Base-by-base conservation (phyloP, 768 basidiomycete species). In the Lyophyllum shimeji region DNA sequence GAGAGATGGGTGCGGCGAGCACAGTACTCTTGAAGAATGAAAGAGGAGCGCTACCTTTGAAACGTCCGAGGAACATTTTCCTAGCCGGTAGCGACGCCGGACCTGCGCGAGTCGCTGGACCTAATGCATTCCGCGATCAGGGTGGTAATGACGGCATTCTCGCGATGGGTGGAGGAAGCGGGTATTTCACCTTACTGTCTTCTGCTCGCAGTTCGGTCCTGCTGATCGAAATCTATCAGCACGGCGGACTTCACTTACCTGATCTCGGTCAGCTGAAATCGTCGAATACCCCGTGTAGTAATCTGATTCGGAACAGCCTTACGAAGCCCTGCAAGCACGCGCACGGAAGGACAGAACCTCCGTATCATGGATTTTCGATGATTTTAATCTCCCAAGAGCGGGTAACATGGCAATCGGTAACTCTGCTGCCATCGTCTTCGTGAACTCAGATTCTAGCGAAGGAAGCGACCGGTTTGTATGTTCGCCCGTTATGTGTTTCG, bases 391-490 rank as follows among this genome's bases (percentile, higher is more conserved):
- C 20, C 64, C 57, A 0, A 64, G 69, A 0, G 86, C 85, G 7
- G 78, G 71, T 2, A 77, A 73, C 39, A 71, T 77, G 48, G 84
- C 78, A 0, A 69, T 72, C 3, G 73, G 66, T 23, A 78, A 79
- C 53, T 83, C 84, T 18, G 85, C 85, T 9, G 87, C 87, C 2
- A 76, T 95, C 34, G 92, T 95, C 6, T 93, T 94, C 69, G 77
- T 93, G 61, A 84, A 85, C 57, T 79, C 89, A 2, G 88, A 94
- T 67, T 93, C 90, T 3, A 92, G 94, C n/a, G 94, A 95, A 72
- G 82, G 75, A 17, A 89, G 90, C 49, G 29, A 57, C 52, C 37
- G 56, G 57, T 51, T 47, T 52, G 56, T 57, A n/a, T 37, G 3
- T 37, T 11, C 15, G 24, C 23, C 25, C 9, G 39, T 2, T 18